A percentile compares a stretch with the other conserved stretches of the same genome.
Evolutionary conservation across 495 filamentous ascomycete genomes (phyloP).

Genomic region (Cudoniella acicularis): DNA sequence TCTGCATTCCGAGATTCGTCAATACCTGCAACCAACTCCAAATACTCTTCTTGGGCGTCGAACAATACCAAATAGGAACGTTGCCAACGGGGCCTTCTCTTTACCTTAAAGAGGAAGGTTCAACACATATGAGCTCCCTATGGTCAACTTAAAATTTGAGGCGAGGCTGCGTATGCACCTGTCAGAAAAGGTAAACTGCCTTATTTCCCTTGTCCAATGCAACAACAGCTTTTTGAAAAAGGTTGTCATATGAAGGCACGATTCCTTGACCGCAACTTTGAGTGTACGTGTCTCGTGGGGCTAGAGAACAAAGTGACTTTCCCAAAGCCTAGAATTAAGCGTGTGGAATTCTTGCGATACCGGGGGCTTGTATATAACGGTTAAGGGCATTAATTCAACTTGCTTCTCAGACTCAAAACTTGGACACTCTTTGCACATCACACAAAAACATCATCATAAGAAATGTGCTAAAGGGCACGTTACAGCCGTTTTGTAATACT

Average conservation of each 20-base stretch:
- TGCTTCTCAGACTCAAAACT: no score
- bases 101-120: not conserved
- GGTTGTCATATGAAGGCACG: not conserved
- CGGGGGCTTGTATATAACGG: not conserved
- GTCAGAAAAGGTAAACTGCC: not conserved
- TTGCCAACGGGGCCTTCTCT: not conserved
- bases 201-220: not conserved
- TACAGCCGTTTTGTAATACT: no score
- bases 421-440: no score
- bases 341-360: not conserved
- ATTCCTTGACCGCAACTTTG: not conserved
- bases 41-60: no score
- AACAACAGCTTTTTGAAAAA: not conserved
- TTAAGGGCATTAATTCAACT: no score
- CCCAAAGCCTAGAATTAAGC: not conserved
- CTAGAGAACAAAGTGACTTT: not conserved
- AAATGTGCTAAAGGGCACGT: no score
- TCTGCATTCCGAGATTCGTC: no score
- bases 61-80: not conserved
- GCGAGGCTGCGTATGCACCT: not conserved
- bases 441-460: no score
- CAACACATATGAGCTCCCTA: not conserved
- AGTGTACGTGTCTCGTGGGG: not conserved
- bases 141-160: not conserved
- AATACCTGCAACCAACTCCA: no score